These are phyloP conservation scores for Elaeagnus macrophylla DNA, from an alignment of 306 rosid species.

Conservation along the genomic window DNA sequence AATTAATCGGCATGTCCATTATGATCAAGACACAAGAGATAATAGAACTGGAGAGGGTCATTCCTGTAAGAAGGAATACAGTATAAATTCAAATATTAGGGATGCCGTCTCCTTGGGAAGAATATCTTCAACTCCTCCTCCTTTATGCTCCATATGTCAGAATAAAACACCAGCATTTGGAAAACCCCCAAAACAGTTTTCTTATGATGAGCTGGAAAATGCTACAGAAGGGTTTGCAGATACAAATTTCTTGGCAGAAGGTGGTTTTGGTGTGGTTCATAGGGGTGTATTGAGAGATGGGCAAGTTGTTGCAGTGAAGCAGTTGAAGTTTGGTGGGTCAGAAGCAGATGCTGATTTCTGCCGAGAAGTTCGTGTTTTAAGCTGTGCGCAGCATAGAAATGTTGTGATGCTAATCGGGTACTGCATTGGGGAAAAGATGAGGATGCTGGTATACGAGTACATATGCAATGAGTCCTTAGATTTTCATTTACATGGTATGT, in stretches of 20 bases:
- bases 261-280: constrained; percentile 85
- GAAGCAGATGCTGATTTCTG: constrained; percentile 84
- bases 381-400: constrained; percentile 98
- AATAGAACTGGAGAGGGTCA: constrained; percentile 26
- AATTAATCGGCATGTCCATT: constrained; percentile 28
- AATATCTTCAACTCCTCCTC: constrained; percentile 71
- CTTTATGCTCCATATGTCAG: constrained; percentile 79
- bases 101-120: constrained; percentile 64
- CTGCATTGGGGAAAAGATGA: constrained; percentile 54
- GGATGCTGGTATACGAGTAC: constrained; percentile 83
- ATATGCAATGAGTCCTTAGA: constrained; percentile 84
- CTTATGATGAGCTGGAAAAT: constrained; percentile 60
- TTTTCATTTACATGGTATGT: constrained; percentile 70
- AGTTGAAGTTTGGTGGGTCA: constrained; percentile 66
- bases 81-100: constrained; percentile 35
- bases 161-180: constrained; percentile 83
- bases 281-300: constrained; percentile 70
- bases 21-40: constrained; percentile 31
- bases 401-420: constrained; percentile 82
- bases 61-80: constrained; percentile 32
- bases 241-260: constrained; percentile 62
- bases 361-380: constrained; percentile 78
- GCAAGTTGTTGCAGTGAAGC: constrained; percentile 91
- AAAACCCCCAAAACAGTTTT: constrained; percentile 84
- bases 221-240: constrained; percentile 72